These are phyloP conservation scores for Sextonia rubra DNA, from an alignment of 164 flowering plant species.

Conservation along the genomic window DNA sequence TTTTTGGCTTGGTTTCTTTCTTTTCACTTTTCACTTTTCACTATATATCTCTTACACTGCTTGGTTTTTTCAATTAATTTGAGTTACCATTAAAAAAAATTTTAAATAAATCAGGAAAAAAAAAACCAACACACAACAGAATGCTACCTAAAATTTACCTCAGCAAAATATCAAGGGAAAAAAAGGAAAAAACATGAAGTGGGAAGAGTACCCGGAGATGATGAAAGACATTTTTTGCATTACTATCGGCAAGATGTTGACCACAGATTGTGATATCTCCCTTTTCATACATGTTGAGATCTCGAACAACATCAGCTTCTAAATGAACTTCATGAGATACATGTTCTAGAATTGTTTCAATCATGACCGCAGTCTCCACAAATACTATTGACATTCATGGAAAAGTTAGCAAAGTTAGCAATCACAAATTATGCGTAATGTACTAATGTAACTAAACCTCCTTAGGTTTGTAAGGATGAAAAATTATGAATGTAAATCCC, in stretches of 20 bases:
- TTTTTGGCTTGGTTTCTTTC: too few relatives aligned
- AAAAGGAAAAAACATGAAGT: neutral
- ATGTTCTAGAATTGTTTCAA: constrained; percentile 11
- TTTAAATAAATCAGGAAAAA: too few relatives aligned
- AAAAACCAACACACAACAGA: too few relatives aligned
- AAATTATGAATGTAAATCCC: neutral
- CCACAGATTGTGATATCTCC: constrained; percentile 4
- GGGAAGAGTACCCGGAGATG: constrained; percentile 7
- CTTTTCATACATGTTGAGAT: constrained; percentile 11
- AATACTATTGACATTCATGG: constrained; percentile 8
- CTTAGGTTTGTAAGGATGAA: too few relatives aligned
- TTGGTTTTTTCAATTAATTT: too few relatives aligned
- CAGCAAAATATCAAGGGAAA: neutral
- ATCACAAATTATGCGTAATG: neutral
- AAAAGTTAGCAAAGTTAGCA: neutral
- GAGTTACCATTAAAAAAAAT: too few relatives aligned
- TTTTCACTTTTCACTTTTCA: too few relatives aligned
- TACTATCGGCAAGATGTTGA: constrained; percentile 10
- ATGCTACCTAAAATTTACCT: neutral
- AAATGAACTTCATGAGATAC: constrained; percentile 5
- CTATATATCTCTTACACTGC: too few relatives aligned
- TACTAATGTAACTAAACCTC: neutral
- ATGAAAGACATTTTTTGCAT: constrained; percentile 7
- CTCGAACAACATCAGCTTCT: constrained; percentile 3
- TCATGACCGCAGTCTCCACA: constrained; percentile 11